A percentile compares a stretch with the other conserved stretches of the same genome.
phyloP scores from a whole-genome alignment of 306 rosid genomes.

The Calophaca sinica region DNA sequence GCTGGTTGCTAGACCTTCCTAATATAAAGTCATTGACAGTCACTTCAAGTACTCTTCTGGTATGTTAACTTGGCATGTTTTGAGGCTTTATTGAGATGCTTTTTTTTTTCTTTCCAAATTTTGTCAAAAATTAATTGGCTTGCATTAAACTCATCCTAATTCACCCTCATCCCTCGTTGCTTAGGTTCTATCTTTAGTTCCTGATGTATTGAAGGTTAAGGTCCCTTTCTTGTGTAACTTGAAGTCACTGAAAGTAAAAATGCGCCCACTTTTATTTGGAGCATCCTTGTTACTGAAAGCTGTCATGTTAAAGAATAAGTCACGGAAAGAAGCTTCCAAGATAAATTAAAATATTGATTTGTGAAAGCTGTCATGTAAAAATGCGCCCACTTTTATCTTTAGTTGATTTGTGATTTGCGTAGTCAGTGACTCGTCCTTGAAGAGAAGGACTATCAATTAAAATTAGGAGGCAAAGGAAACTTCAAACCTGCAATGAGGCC shows the following conservation, averaged over 20 bases:
- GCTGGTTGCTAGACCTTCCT: too few relatives aligned
- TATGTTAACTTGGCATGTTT: not conserved
- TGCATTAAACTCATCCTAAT: not conserved
- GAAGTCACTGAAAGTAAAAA: not conserved
- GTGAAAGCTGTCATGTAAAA: too few relatives aligned
- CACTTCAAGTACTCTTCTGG: constrained; percentile 4
- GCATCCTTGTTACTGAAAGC: not conserved
- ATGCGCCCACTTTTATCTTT: too few relatives aligned
- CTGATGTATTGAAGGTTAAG: not conserved
- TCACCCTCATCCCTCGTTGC: not conserved
- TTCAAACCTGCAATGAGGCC: not conserved
- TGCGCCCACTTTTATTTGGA: not conserved
- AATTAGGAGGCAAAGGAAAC: not conserved
- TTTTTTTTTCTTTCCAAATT: not conserved
- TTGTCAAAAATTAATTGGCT: not conserved
- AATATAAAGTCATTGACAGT: not conserved
- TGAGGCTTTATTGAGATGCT: not conserved
- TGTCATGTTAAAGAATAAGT: not conserved
- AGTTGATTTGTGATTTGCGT: constrained; percentile 6
- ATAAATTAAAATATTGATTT: too few relatives aligned
- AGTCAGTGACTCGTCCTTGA: not conserved
- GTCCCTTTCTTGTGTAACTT: not conserved
- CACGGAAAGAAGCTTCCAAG: not conserved
- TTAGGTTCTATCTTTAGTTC: constrained; percentile 3
- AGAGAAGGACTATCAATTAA: not conserved